Evolutionary conservation across 768 basidiomycete species (phyloP), one percentile per base, ranked within the genome.

Genomic region (Russula sp.): DNA sequence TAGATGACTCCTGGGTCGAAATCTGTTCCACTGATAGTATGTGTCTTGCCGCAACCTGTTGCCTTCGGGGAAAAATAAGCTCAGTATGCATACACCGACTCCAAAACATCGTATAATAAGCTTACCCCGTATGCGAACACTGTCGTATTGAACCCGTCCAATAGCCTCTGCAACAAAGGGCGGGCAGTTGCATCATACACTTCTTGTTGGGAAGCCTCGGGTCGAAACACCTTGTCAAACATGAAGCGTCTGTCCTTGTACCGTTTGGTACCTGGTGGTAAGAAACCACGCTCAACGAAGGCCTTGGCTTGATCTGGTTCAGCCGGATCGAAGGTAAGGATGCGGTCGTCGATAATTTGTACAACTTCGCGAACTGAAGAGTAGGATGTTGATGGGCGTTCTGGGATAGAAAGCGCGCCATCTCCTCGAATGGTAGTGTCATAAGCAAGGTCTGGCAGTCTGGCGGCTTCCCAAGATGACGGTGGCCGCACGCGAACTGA

Each of bases 41-140:
- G 95, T 5, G 97, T 99, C 75, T 99, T 99, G 66, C 97, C 97
- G 72, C 97, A 98, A n/a, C 97, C 97, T n/a, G 97, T 98, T 25
- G 97, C 97, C 97, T 98, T 58, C n/a, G 11, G 11, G 22, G 35
- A 9, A 20, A 3, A 25, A 22, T 16, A 61, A 11, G 25, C 18
- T 62, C 29, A 62, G 56, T 25, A 39, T 8, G 36, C 45, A 14
- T 34, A 50, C 36, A n/a, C 45, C 32, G 9, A 36, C 41, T 3
- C 41, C 9, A 52, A 60, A 55, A 54, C 29, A 48, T 45, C n/a
- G n/a, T 16, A 48, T 22, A 29, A 58, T 38, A 42, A 41, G 78
- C 90, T 73, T 73, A 98, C 97, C 41, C 97, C 97, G 73, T 99
- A 99, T 4, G 97, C 97, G 77, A 99, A 98, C 9, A 98, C 90